phyloP scores from a whole-genome alignment of 1,139 yeast species.

The Meyerozyma athensensis region DNA sequence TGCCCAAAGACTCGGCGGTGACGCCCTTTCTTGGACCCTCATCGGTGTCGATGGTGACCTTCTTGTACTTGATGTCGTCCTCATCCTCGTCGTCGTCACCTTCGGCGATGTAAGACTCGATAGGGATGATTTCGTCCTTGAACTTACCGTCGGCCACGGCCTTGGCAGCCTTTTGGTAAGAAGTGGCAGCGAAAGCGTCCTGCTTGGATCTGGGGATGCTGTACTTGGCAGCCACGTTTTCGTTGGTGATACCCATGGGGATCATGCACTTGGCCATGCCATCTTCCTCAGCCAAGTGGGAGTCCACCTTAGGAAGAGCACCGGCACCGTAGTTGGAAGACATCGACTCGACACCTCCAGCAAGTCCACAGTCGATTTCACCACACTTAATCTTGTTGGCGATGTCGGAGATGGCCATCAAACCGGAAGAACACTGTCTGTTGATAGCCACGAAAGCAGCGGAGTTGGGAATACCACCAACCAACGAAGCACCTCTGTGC shows the following conservation, averaged over 20 bases:
- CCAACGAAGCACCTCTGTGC: constrained; percentile 45
- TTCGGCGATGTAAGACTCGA: constrained; percentile 23
- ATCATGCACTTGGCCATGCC: constrained; percentile 24
- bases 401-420: constrained; percentile 32
- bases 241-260: constrained; percentile 38
- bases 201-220: constrained; percentile 34
- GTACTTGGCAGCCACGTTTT: constrained; percentile 30
- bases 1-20: constrained; percentile 25
- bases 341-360: constrained; percentile 45
- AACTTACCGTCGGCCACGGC: constrained; percentile 35
- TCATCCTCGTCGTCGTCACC: constrained; percentile 18
- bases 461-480: constrained; percentile 54
- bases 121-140: constrained; percentile 32
- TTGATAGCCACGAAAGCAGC: constrained; percentile 37
- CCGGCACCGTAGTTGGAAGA: constrained; percentile 42
- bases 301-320: constrained; percentile 61
- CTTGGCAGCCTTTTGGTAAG: constrained; percentile 31
- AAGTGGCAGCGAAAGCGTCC: constrained; percentile 33
- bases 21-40: constrained; percentile 29
- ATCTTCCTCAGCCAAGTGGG: constrained; percentile 22
- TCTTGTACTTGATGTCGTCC: constrained; percentile 2
- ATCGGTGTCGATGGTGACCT: constrained; percentile 16
- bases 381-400: constrained; percentile 30
- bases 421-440: constrained; percentile 40
- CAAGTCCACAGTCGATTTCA: constrained; percentile 30